phyloP scores from a whole-genome alignment of 208 protist genomes.

The Trypanosomatidae sp. region DNA sequence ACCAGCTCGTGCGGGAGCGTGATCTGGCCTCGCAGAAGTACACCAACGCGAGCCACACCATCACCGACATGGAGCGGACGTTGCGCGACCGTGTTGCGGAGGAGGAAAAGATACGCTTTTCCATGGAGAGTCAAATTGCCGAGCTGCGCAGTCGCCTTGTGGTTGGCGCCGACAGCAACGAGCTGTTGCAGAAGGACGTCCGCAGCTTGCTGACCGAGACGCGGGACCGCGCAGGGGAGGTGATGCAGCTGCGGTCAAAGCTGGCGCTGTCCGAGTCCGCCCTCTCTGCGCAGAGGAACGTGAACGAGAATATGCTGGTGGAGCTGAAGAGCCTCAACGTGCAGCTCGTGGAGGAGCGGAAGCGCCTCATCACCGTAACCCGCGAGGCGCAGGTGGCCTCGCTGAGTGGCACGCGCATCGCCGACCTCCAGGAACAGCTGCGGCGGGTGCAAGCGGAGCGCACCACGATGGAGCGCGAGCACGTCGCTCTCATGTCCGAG shows the following conservation, averaged over 20 bases:
- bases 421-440: slow-evolving; percentile 58
- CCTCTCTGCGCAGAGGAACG: slow-evolving; percentile 76
- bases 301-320: slow-evolving; percentile 84
- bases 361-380: slow-evolving; percentile 60
- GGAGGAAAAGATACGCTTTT: slow-evolving; percentile 68
- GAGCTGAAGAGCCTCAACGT: slow-evolving; percentile 74
- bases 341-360: slow-evolving; percentile 81
- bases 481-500: slow-evolving; percentile 74
- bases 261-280: slow-evolving; percentile 73
- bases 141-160: slow-evolving; percentile 82
- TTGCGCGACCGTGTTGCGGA: slow-evolving; percentile 56
- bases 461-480: slow-evolving; percentile 58
- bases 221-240: slow-evolving; percentile 59
- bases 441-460: slow-evolving; percentile 40
- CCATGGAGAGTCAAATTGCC: slow-evolving; percentile 71
- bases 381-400: slow-evolving; percentile 55
- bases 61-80: slow-evolving; percentile 52
- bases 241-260: slow-evolving; percentile 66
- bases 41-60: slow-evolving; percentile 47
- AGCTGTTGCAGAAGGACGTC: slow-evolving; percentile 76
- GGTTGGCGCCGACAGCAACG: slow-evolving; percentile 80
- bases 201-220: slow-evolving; percentile 57
- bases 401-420: slow-evolving; percentile 26
- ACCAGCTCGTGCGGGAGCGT: slow-evolving; percentile 85
- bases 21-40: slow-evolving; percentile 74